These are phyloP conservation scores for Oidiodendron maius DNA, from an alignment of 495 filamentous ascomycete genomes.

Conservation along the genomic window DNA sequence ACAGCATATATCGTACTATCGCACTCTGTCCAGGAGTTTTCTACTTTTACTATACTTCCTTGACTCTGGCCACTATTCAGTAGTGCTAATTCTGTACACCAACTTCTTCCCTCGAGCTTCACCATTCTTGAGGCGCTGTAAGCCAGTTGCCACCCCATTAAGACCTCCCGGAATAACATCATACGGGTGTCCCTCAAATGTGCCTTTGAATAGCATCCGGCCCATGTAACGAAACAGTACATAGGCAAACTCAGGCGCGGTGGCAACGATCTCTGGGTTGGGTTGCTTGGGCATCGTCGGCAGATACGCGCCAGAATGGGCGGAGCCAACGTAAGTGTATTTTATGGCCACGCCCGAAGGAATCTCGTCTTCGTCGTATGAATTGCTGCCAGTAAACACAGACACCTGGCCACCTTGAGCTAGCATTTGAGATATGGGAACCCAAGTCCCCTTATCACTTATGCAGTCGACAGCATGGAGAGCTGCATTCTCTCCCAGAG, in stretches of 20 bases:
- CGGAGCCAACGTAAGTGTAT: conserved; percentile 51
- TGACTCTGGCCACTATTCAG: too few relatives aligned
- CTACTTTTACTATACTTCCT: too few relatives aligned
- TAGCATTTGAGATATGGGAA: conserved; percentile 43
- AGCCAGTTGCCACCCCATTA: conserved; percentile 44
- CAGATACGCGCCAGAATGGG: conserved; percentile 32
- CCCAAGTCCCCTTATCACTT: conserved; percentile 38
- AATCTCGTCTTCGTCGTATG: conserved; percentile 33
- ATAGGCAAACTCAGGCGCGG: conserved; percentile 49
- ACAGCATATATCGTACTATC: too few relatives aligned
- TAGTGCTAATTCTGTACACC: conserved; percentile 58
- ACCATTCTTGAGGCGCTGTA: conserved; percentile 52
- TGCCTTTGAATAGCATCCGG: conserved; percentile 47
- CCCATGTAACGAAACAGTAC: conserved; percentile 50
- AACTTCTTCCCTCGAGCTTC: conserved; percentile 63
- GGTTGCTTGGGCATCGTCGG: conserved; percentile 7
- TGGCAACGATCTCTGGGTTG: conserved; percentile 6
- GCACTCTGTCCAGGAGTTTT: too few relatives aligned
- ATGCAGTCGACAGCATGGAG: conserved; percentile 56
- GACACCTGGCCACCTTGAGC: conserved; percentile 1
- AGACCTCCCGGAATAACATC: conserved; percentile 55
- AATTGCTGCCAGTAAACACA: conserved; percentile 19
- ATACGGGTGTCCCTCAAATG: conserved; percentile 54
- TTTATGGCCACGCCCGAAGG: neutral
- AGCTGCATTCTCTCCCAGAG: conserved; percentile 27